Percentiles rank a stretch among this genome's conserved stretches.
These are phyloP conservation scores for Trichosanthes truncata DNA, from an alignment of 306 rosid species.

Conservation along the genomic window DNA sequence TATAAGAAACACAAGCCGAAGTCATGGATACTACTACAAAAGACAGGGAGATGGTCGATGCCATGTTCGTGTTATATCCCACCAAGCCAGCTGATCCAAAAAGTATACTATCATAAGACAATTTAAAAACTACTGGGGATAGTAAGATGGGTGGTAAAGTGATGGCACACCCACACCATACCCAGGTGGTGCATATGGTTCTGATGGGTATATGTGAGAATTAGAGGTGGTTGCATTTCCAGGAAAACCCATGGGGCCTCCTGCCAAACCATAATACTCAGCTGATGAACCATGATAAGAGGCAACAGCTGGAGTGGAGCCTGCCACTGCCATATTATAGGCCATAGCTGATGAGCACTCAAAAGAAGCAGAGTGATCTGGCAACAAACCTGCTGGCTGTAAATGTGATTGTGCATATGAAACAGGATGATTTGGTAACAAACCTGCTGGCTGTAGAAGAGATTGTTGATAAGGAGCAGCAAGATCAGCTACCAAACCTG, in stretches of 20 bases:
- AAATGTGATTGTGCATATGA: constrained; percentile 26
- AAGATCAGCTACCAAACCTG: constrained; percentile 48
- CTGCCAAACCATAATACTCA: constrained; percentile 38
- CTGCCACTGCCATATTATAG: constrained; percentile 40
- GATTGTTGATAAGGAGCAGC: constrained; percentile 25
- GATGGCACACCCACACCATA: constrained; percentile 37
- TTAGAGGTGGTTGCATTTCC: constrained; percentile 32
- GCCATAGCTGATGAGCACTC: constrained; percentile 32
- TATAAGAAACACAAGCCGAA: not conserved
- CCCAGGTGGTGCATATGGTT: constrained; percentile 27
- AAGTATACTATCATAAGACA: constrained; percentile 14
- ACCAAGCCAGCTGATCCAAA: constrained; percentile 20
- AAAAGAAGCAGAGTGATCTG: constrained; percentile 30
- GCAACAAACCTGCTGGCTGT: constrained; percentile 43
- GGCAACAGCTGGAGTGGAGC: constrained; percentile 27
- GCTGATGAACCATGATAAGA: constrained; percentile 38
- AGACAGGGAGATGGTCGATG: not conserved
- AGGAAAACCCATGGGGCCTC: constrained; percentile 37
- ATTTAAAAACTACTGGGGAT: constrained; percentile 37
- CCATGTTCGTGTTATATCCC: constrained; percentile 17
- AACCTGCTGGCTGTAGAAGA: constrained; percentile 37
- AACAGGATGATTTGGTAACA: constrained; percentile 37
- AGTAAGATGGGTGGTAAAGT: constrained; percentile 37
- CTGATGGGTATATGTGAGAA: constrained; percentile 36
- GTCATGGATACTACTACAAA: not conserved